Base-by-base conservation (phyloP, 208 protist genomes). In the Chromosphaera perkinsii region DNA sequence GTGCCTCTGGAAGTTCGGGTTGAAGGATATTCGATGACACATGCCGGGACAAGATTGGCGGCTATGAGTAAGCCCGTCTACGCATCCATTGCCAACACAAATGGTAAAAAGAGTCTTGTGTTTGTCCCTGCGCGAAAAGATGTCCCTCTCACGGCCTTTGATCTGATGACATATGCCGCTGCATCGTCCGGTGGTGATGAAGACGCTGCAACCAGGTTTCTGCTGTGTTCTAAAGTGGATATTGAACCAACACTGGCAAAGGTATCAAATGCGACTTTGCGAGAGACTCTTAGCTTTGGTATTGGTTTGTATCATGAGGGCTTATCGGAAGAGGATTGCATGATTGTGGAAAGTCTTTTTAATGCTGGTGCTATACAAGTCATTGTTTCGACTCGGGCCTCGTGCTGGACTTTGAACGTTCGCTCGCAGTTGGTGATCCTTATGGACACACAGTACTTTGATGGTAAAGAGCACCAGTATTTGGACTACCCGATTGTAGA, bases 31-130 rank as follows among this genome's bases (percentile, higher is more conserved):
- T 33, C 1, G 45, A 48, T 59, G 20, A 14, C 32, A 14, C 68
- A 77, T 54, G 98, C 98, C 83, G 97, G 92, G 70, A 92, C 96
- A 10, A 85, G 96, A 51, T 98, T 99, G 94, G 88, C 84, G 9
- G 83, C 91, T 1, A 99, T 99, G 97, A 98, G 99, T 83, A 97
- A 97, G 83, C 97, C 96, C 32, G 78, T 88, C 5, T 99, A 96
- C 85, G 87, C 89, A 45, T 84, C 94, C 31, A 98, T 99, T 69
- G 82, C 85, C 89, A 3, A 78, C 70, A 43, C 89, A 99, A 74
- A 95, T 97, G 29, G 91, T 94, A 2, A 88, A n/a, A n/a, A n/a
- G n/a, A n/a, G n/a, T n/a, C n/a, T 99, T 51, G 90, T 99, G 40
- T 99, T 99, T 82, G 95, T 98, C 9, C 93, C 93, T 3, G 97